These are phyloP conservation scores for Diplodia sapinea DNA, from an alignment of 2,329 filamentous ascomycete genomes.

Conservation along the genomic window DNA sequence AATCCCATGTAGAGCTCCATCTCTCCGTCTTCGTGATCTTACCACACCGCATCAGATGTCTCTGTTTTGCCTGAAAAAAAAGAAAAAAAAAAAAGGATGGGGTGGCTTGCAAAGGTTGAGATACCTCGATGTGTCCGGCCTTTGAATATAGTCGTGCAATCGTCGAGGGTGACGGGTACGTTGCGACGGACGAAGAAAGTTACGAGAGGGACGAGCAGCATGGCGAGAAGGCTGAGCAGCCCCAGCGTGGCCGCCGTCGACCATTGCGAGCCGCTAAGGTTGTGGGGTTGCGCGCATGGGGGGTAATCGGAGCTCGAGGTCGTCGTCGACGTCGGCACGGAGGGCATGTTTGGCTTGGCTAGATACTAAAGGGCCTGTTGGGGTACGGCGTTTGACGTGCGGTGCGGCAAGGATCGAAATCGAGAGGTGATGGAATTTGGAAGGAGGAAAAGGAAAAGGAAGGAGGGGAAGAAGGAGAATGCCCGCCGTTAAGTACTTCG, in stretches of 20 bases:
- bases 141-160: not conserved
- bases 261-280: not conserved
- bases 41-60: not conserved
- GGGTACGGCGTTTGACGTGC: no score
- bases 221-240: not conserved
- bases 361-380: no score
- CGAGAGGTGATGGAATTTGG: no score
- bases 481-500: no score
- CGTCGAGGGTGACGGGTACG: not conserved
- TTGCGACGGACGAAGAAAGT: not conserved
- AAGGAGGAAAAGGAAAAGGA: no score
- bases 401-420: no score
- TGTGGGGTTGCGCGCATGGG: not conserved
- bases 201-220: not conserved
- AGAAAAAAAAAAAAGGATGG: no score
- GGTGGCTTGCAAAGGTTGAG: no score
- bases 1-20: not conserved
- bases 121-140: not conserved
- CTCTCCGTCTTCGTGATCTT: not conserved
- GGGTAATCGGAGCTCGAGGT: not conserved
- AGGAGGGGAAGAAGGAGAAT: no score
- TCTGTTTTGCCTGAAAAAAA: not conserved
- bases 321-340: not conserved
- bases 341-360: no score
- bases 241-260: not conserved